Evolutionary conservation across 495 filamentous ascomycete species (phyloP), one percentile per base, ranked within the genome.

Genomic region (Penicillium nucicola): DNA sequence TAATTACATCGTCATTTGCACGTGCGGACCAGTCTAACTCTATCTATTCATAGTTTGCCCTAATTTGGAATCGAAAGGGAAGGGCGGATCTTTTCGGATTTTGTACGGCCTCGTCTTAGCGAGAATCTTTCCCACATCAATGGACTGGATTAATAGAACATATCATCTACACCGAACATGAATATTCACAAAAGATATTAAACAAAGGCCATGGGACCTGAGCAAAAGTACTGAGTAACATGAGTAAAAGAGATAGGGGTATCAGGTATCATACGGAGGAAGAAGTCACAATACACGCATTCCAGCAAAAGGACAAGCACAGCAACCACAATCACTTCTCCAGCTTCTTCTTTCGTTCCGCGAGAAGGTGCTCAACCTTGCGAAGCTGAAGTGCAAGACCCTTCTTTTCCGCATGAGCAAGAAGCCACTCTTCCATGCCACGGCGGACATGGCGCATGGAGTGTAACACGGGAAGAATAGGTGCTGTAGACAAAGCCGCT

Each of bases 381-480:
- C 78, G 65, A 48, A 87, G 70, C 56, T 79, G 72, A 19, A 70
- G 60, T 50, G 79, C 77, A 52, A 87, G 68, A 4, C 71, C 70
- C 34, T 90, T 91, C 72, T 84, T 89, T 75, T 96, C 92, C 25
- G 83, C 86, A 65, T 95, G 88, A 11, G 49, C 77, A 68, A 88
- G 81, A 46, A 97, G 73, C 86, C 88, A 96, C 14, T 42, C 57
- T 74, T 98, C 92, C 93, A 98, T 96, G 55, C 65, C 71, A 65
- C 86, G 84, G 45, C 92, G 77, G 2, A 86, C 72, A 15, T 59
- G 65, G 52, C 75, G 76, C 81, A 96, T 77, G 2, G 84, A 78
- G 58, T 75, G 79, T 44, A 85, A 55, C 2, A 88, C 80, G 0
- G 90, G 91, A 69, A 95, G 74, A 46, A 70, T 71, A 1, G 51